A percentile compares a stretch with the other conserved stretches of the same genome.
phyloP scores from a whole-genome alignment of 2,329 filamentous ascomycete species.

The Stachybotrys elegans region DNA sequence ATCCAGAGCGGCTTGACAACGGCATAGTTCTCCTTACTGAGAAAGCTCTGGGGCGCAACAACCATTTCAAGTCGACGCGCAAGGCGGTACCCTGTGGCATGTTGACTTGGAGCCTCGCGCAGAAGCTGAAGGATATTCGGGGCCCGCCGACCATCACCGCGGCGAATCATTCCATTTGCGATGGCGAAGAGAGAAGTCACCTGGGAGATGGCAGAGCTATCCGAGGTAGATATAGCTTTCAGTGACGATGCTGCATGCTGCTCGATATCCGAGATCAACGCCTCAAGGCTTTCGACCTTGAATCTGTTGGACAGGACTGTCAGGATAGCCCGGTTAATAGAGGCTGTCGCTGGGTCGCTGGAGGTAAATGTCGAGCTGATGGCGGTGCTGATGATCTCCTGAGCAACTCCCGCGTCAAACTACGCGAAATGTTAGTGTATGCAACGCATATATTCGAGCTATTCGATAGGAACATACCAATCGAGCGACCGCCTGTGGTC shows the following conservation, averaged over 20 bases:
- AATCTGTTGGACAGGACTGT: slow-evolving; percentile 41
- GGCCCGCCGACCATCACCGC: slow-evolving; percentile 30
- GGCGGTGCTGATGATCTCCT: slow-evolving; percentile 26
- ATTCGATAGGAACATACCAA: slow-evolving; percentile 22
- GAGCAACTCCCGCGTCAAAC: slow-evolving; percentile 30
- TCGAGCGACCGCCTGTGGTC: slow-evolving; percentile 24
- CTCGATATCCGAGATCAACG: slow-evolving; percentile 21
- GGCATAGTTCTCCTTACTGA: slow-evolving; percentile 37
- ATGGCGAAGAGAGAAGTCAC: slow-evolving; percentile 29
- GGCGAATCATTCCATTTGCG: slow-evolving; percentile 30
- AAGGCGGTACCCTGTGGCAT: slow-evolving; percentile 30
- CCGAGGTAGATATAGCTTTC: slow-evolving; percentile 3
- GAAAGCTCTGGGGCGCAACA: slow-evolving; percentile 31
- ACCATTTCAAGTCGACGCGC: slow-evolving; percentile 37
- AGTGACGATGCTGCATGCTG: slow-evolving; percentile 16
- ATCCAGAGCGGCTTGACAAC: slow-evolving; percentile 39
- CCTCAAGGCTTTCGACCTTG: slow-evolving; percentile 26
- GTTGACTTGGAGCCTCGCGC: slow-evolving; percentile 26
- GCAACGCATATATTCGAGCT: too few species aligned
- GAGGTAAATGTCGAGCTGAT: slow-evolving; percentile 8
- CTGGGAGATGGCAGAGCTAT: slow-evolving; percentile 16
- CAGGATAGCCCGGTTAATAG: slow-evolving; percentile 30
- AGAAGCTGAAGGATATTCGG: slow-evolving; percentile 29
- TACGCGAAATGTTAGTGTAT: slow-evolving; percentile 16
- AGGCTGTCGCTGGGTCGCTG: slow-evolving; percentile 12